Base-by-base conservation (phyloP, 2,329 filamentous ascomycete genomes). In the Epichloe hybrida region DNA sequence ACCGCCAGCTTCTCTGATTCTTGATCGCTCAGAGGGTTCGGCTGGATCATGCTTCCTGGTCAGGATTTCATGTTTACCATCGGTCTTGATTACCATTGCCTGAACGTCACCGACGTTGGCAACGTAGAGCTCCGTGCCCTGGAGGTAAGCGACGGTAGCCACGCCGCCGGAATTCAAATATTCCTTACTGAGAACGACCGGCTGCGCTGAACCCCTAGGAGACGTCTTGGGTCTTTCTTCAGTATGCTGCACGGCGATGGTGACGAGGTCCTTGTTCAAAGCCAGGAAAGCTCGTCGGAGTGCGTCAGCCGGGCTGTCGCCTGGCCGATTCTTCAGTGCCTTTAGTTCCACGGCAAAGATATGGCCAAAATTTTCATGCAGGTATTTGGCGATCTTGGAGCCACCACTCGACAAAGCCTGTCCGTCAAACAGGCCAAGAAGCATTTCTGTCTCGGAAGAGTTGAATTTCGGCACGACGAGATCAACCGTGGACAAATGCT, bases 41-140 rank as follows among this genome's bases (percentile, higher is more conserved):
- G 91, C 90, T 5, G 93, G 93, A 61, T 97, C 90, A 64, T 98
- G 93, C 66, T 94, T 96, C 52, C 81, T 77, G 3, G 93, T 97
- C 57, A 98, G 74, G 56, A 91, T 83, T 60, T 83, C 83, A 67
- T 93, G 80, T 23, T 83, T 80, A 39, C 89, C 88, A 63, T 95
- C 89, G 1, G 86, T 88, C 60, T 90, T 86, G 55, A 98, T 93
- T 20, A 97, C 76, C 69, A 98, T 86, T n/a, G 90, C 91, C 67
- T 97, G 89, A 5, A 86, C 88, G 67, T 98, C 89, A 49, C 93
- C 93, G 21, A 98, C 87, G 60, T 98, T 98, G 55, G 90, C 93
- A 50, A 97, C 84, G 62, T 87, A 96, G 3, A 98, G 76, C 59
- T 97, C 88, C 67, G 88, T 90, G 57, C 86, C 84, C 59, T 90